Percentiles rank a stretch among this genome's conserved stretches.
These are phyloP conservation scores for Auxenochlorella pyrenoidosa DNA, from an alignment of 139 green algal species.

Conservation along the genomic window DNA sequence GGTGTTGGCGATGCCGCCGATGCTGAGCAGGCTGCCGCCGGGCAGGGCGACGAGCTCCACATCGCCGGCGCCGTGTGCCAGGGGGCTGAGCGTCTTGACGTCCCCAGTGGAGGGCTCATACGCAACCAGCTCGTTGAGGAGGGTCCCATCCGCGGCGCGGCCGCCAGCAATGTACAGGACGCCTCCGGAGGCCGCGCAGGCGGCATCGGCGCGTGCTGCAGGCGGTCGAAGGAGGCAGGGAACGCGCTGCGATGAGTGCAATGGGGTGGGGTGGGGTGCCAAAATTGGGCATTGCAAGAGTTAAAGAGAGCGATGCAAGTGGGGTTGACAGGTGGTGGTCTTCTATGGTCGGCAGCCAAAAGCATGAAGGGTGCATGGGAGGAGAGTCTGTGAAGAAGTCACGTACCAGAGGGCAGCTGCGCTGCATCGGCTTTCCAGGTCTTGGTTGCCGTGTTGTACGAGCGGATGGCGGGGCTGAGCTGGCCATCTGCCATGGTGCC, in stretches of 20 bases:
- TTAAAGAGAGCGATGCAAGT: no score
- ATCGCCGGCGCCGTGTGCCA: neutral
- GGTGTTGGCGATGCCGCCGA: slow-evolving; percentile 2
- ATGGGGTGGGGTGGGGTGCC: no score
- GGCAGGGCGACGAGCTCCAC: slow-evolving; percentile 1
- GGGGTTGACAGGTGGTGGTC: no score
- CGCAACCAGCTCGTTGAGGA: neutral
- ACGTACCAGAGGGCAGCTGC: neutral
- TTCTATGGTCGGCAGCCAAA: no score
- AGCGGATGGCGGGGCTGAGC: neutral
- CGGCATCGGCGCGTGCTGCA: neutral
- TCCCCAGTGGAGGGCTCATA: neutral
- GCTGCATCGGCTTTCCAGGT: neutral
- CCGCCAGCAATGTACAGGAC: slow-evolving; percentile 2
- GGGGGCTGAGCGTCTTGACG: neutral
- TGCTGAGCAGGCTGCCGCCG: neutral
- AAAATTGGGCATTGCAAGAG: no score
- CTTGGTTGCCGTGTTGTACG: neutral
- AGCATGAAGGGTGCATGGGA: no score
- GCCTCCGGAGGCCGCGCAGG: neutral
- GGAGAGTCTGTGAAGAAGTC: no score
- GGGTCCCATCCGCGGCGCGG: neutral
- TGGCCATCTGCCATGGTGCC: neutral
- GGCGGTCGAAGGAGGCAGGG: neutral
- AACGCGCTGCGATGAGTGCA: no score